Base-by-base conservation (phyloP, 2,329 filamentous ascomycete genomes). In the Microdochium paspali region DNA sequence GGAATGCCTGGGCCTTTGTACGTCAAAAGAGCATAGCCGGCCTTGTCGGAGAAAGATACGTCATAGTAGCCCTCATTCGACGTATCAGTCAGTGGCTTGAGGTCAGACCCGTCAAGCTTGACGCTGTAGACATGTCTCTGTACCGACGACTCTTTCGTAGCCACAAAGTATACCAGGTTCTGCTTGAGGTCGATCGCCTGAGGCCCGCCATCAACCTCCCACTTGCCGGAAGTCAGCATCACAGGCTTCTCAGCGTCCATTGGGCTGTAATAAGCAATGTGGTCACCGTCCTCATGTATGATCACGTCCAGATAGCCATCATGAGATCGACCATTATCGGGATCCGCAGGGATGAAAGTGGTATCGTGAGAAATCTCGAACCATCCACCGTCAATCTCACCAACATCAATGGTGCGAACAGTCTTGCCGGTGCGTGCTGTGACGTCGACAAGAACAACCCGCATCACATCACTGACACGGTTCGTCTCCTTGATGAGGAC, bases 241-340 rank as follows among this genome's bases (percentile, higher is more conserved):
- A 87, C 69, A 5, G 93, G 90, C n/a, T 86, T 72, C 0, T 85
- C 72, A 56, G 83, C 90, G 56, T 97, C 87, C 46, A 97, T 67
- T 2, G 93, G 91, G 0, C 85, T 84, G 61, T 96, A 98, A 67
- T 97, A 97, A 0, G 86, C 93, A 45, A 98, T 71, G 58, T 98
- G 93, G 56, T 97, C 88, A 56, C 87, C 88, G 47, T 90, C 84
- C 20, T 95, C 79, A 59, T 94, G 75, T 47, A 97, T 85, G 50
- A 97, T 72, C 0, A 86, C 90, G 64, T 98, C 93, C 51, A 98
- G 83, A 59, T 98, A 98, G 21, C 93, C 93, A 64, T 96, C 90
- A 4, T 91, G 67, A 2, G 79, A 73, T 21, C 90, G 82, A 13
- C 87, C 87, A 52, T 87, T 88, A 10, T 69, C 64, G 21, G 85